Percentiles rank a stretch among this genome's conserved stretches.
Conservation (phyloP, 352 stramenopile genomes). For the Phytophthora melonis region DNA sequence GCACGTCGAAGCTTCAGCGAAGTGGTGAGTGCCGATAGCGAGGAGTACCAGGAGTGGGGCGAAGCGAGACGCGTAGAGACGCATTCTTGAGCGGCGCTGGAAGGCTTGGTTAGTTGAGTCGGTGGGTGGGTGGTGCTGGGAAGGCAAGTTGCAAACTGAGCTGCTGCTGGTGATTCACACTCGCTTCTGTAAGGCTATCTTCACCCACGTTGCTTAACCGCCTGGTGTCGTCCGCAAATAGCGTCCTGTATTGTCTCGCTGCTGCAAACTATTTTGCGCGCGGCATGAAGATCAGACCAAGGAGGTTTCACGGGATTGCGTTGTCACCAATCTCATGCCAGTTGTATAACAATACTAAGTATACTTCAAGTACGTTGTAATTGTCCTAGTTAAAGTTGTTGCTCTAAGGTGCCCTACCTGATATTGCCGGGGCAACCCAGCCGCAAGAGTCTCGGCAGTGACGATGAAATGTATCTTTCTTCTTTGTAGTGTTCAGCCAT, state of each 20-base stretch:
- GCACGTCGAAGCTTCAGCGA: conserved; percentile 17
- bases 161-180: too few species aligned
- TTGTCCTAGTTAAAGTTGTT: too few species aligned
- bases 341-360: too few species aligned
- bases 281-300: neutral
- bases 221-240: neutral
- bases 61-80: conserved; percentile 1
- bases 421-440: too few species aligned
- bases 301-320: neutral
- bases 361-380: too few species aligned
- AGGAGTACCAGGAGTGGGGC: neutral
- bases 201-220: neutral
- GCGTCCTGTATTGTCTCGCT: neutral
- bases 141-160: neutral
- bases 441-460: too few species aligned
- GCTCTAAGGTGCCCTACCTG: too few species aligned
- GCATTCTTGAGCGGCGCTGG: conserved; percentile 3
- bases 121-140: neutral
- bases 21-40: neutral
- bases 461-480: too few species aligned
- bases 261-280: neutral
- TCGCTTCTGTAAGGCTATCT: neutral
- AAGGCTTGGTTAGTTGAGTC: neutral
- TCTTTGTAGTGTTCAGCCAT: too few species aligned
- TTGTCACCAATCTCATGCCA: too few species aligned